phyloP scores from a whole-genome alignment of 2,329 filamentous ascomycete genomes.

The Alternaria gansuensis region DNA sequence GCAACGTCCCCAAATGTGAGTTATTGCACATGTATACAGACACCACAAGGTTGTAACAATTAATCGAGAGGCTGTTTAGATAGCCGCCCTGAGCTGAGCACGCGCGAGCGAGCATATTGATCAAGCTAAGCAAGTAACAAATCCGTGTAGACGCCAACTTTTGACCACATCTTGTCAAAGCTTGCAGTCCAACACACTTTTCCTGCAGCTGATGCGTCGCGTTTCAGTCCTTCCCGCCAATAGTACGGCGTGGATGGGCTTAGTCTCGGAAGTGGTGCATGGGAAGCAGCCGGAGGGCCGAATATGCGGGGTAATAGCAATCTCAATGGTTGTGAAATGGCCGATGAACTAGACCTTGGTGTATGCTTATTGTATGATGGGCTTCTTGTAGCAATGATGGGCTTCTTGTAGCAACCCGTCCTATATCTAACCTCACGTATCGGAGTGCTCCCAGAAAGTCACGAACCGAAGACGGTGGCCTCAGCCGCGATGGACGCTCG shows the following conservation, averaged over 20 bases:
- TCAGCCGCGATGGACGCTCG: constrained; percentile 9
- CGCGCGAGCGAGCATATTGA: not conserved
- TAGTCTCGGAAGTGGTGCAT: constrained; percentile 3
- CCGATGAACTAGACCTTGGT: not conserved
- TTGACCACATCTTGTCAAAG: not conserved
- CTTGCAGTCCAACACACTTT: constrained; percentile 2
- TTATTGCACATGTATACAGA: too few species aligned
- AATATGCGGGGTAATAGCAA: constrained; percentile 2
- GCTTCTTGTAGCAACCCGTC: not conserved
- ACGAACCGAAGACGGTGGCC: not conserved
- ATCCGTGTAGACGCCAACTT: not conserved
- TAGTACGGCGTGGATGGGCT: not conserved
- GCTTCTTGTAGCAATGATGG: not conserved
- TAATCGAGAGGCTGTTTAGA: too few species aligned
- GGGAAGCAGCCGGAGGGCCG: constrained; percentile 1
- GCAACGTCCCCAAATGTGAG: too few species aligned
- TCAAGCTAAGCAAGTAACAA: not conserved
- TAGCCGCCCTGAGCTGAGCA: not conserved
- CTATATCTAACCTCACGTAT: not conserved
- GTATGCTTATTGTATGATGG: not conserved
- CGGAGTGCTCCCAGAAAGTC: not conserved
- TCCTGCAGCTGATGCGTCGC: not conserved
- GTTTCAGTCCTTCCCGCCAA: not conserved
- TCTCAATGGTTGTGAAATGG: not conserved
- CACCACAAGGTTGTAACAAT: too few species aligned